Base-by-base conservation (phyloP, 768 basidiomycete species). In the Rubroboletus pulcherrimus region DNA sequence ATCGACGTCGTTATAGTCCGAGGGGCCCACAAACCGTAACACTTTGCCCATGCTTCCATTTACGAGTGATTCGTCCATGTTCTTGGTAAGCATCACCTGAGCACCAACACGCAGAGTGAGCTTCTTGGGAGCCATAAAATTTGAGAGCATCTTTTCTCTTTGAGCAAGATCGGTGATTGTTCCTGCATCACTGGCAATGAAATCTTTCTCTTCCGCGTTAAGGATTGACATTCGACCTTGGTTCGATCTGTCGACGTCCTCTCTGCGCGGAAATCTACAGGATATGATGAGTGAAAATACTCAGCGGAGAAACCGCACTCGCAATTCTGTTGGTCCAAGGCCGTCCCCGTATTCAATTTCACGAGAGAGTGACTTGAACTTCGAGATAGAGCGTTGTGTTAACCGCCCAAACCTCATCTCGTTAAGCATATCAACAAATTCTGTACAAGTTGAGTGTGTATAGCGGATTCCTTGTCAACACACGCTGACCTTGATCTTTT, bases 51-150 rank as follows among this genome's bases (percentile, higher is more conserved):
- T 89, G 53, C 86, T 92, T 1, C 97, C 97, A 65, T 99, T 99
- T 43, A 98, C 97, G 8, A 98, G 81, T 3, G 78, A 81, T 31
- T 94, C 93, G 62, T 95, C 91, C 50, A 88, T 74, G 66, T 98
- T 98, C 77, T 98, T 98, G 72, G 93, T 91, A 33, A 97, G 78
- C 94, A 97, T 98, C 39, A 92, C 90, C 71, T 98, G 96, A 7
- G 91, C 87, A 53, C 87, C 86, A 29, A 86, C 65, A 45, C 91
- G 89, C 31, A 99, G 79, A 0, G 67, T 64, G n/a, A 99, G 79
- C 7, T 54, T 63, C 53, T 77, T 71, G 1, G 91, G 87, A 0
- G 94, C 94, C 89, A 99, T 95, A 65, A 96, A 91, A 69, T 97
- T 98, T 6, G 80, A 74, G 5, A 98, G 84, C 71, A 93, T 77